A percentile compares a stretch with the other conserved stretches of the same genome.
Evolutionary conservation across 441 rosid genomes (phyloP).

Genomic region (Biscutella laevigata): DNA sequence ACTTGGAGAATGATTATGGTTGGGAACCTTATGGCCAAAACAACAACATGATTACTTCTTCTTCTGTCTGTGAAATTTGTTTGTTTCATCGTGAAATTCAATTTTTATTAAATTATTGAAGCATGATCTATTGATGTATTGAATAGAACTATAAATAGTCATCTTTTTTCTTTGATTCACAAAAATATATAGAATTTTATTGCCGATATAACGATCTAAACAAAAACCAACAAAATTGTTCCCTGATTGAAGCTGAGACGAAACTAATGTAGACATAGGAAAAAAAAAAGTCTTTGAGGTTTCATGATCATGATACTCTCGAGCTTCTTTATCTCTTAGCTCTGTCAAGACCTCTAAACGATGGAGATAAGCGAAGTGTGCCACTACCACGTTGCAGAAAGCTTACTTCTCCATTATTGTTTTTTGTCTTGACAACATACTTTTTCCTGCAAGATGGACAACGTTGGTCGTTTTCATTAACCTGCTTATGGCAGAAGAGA

Average conservation of each 20-base stretch:
- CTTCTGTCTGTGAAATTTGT: conserved; percentile 6
- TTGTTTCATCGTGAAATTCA: background rate
- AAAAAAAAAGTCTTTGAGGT: background rate
- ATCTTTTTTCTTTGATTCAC: background rate
- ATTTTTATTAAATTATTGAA: background rate
- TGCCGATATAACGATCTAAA: conserved; percentile 11
- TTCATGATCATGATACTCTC: conserved; percentile 1
- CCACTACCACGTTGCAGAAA: conserved; percentile 41
- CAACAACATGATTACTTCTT: background rate
- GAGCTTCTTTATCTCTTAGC: conserved; percentile 31
- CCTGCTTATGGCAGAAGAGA: conserved; percentile 75
- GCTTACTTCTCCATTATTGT: conserved; percentile 37
- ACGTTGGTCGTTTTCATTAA: conserved; percentile 60
- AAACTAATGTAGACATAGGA: background rate
- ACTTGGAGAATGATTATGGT: background rate
- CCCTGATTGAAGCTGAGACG: background rate
- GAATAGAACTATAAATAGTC: background rate
- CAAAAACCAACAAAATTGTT: conserved; percentile 5
- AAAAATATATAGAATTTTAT: background rate
- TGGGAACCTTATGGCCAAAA: background rate
- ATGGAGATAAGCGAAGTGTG: conserved; percentile 45
- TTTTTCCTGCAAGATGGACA: conserved; percentile 78
- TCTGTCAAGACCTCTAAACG: conserved; percentile 55
- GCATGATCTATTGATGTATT: background rate
- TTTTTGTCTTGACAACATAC: conserved; percentile 30